A percentile compares a stretch with the other conserved stretches of the same genome.
These are phyloP conservation scores for Rubia peregrina DNA, from an alignment of 305 asterid species.

Conservation along the genomic window DNA sequence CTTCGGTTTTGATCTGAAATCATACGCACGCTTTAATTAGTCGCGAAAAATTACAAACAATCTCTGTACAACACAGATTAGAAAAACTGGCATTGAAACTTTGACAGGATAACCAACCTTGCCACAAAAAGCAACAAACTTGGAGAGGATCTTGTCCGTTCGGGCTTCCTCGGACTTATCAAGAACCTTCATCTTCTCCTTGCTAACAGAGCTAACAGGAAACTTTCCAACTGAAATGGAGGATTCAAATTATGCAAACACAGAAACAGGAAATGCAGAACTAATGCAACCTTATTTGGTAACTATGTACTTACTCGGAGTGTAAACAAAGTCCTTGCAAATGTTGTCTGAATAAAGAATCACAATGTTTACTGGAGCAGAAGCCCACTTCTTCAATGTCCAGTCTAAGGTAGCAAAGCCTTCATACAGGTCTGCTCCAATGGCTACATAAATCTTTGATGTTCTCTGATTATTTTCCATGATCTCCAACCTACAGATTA, in stretches of 20 bases:
- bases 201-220: slow-evolving; percentile 45
- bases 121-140: slow-evolving; percentile 49
- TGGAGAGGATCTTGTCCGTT: slow-evolving; percentile 37
- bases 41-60: neutral
- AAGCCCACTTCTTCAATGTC: slow-evolving; percentile 43
- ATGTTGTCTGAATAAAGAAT: slow-evolving; percentile 43
- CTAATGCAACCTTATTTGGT: neutral
- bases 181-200: slow-evolving; percentile 50
- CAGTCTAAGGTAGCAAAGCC: slow-evolving; percentile 59
- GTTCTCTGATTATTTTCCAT: slow-evolving; percentile 35
- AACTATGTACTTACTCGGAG: slow-evolving; percentile 39
- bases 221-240: slow-evolving; percentile 50
- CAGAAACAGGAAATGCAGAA: neutral
- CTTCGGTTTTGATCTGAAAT: slow-evolving; percentile 47
- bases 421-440: slow-evolving; percentile 46
- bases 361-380: slow-evolving; percentile 33
- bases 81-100: neutral
- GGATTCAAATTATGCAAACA: neutral
- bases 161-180: slow-evolving; percentile 47
- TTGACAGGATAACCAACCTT: slow-evolving; percentile 28
- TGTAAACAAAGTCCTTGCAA: slow-evolving; percentile 49
- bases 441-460: slow-evolving; percentile 52
- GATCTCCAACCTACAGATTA: slow-evolving; percentile 10
- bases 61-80: neutral
- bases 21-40: neutral